phyloP scores from a whole-genome alignment of 805 yeast species.

The Saccharomycopsis babjevae region DNA sequence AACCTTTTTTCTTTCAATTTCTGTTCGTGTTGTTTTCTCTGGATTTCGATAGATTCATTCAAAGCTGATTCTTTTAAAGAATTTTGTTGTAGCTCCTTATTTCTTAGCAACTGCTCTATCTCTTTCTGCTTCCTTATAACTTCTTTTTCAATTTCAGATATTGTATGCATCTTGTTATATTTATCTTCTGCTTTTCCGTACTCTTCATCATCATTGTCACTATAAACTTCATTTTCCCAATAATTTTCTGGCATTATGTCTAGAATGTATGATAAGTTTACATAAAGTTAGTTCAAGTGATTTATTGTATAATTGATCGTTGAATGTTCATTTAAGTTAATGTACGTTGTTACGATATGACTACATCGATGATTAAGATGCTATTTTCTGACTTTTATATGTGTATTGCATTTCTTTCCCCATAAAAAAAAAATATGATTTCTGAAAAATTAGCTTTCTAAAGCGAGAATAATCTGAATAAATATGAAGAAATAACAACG shows the following conservation, averaged over 20 bases:
- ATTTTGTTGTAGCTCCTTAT: conserved; percentile 5
- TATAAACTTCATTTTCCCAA: conserved; percentile 1
- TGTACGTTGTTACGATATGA: too few relatives aligned
- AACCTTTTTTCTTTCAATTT: neutral
- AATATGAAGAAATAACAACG: too few relatives aligned
- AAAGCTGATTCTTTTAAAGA: neutral
- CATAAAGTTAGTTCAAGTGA: too few relatives aligned
- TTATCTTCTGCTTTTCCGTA: conserved; percentile 12
- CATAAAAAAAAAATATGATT: neutral
- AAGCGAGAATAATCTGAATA: neutral
- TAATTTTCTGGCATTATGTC: neutral
- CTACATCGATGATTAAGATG: too few relatives aligned
- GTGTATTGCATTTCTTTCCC: too few relatives aligned
- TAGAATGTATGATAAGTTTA: too few relatives aligned
- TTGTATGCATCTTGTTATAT: conserved; percentile 11
- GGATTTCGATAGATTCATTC: neutral
- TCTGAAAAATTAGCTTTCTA: neutral
- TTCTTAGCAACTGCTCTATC: conserved; percentile 13
- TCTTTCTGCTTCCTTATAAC: conserved; percentile 7
- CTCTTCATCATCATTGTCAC: conserved; percentile 15
- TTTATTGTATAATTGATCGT: too few relatives aligned
- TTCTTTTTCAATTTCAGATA: conserved; percentile 11
- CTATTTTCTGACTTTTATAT: too few relatives aligned
- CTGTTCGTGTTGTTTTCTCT: neutral
- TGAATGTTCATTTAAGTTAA: too few relatives aligned